Evolutionary conservation across 2,329 filamentous ascomycete species (phyloP).

Genomic region (Talaromyces amestolkiae): DNA sequence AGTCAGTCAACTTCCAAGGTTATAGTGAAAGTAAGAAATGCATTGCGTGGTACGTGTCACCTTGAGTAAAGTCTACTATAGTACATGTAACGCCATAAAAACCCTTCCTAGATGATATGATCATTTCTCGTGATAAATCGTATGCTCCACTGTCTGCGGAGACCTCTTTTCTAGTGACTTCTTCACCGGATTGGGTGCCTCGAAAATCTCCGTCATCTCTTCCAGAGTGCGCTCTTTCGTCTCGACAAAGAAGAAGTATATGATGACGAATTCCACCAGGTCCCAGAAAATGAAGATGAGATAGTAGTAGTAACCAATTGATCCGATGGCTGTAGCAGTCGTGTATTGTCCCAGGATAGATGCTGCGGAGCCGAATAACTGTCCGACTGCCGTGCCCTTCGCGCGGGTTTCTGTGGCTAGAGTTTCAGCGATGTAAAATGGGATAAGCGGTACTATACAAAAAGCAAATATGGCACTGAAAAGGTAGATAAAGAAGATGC

Average conservation of each 20-base stretch:
- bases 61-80: too few relatives aligned
- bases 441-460: constrained; percentile 17
- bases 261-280: constrained; percentile 16
- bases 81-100: not conserved
- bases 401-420: constrained; percentile 16
- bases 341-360: constrained; percentile 18
- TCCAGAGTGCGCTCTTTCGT: constrained; percentile 19
- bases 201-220: constrained; percentile 19
- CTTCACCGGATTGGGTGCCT: constrained; percentile 16
- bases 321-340: constrained; percentile 11
- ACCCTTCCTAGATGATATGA: not conserved
- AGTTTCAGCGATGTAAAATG: constrained; percentile 18
- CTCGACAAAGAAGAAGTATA: constrained; percentile 20
- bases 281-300: constrained; percentile 19
- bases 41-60: not conserved
- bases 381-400: constrained; percentile 16
- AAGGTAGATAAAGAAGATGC: constrained; percentile 44
- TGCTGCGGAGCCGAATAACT: constrained; percentile 15
- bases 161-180: constrained; percentile 17
- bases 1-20: not conserved
- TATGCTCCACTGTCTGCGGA: constrained; percentile 11
- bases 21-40: not conserved
- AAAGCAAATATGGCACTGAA: constrained; percentile 45
- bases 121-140: constrained; percentile 3
- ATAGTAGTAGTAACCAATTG: constrained; percentile 18